Base-by-base conservation (phyloP, 805 yeast species). In the Candida wancherniae region DNA sequence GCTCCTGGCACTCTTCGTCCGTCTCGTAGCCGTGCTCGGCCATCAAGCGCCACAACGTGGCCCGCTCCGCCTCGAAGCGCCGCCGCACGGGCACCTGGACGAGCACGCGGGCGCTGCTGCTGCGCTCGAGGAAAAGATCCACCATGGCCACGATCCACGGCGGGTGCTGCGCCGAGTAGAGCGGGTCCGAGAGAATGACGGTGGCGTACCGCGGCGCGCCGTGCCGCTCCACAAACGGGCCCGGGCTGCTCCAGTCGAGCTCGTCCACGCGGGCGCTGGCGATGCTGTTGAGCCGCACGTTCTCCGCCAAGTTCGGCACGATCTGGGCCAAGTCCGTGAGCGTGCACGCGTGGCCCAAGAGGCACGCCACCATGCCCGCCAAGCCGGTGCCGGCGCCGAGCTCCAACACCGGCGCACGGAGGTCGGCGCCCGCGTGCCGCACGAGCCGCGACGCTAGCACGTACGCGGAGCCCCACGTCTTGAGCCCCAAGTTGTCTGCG, bases 341-440 rank as follows among this genome's bases (percentile, higher is more conserved):
- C 9, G 57, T 47, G 1, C 79, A 60, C 0, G 56, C 44, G 39
- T 51, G 57, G 0, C 86, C 86, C 5, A 80, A 46, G 6, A 65
- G 35, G 1, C 72, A 73, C 34, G 84, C 67, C 0, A 79, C 67
- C 20, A 92, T 81, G 0, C 97, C 97, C 3, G 80, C 81, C 10
- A 90, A 63, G 0, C 98, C 98, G 0, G 98, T 92, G 0, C 98
- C 98, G 0, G 97, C 69, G 0, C 98, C 98, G n/a, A 92, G 60
- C 48, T 90, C 98, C 17, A 84, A 52, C 0, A 79, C 52, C 0
- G 58, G 53, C 2, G 31, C 38, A 18, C 19, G 19, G 24, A 11
- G 15, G 6, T n/a, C 14, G 6, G 11, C 11, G 8, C 17, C 25
- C 11, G 30, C 26, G 15, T 34, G 15, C 9, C 22, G 28, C 8